Percentiles rank a stretch among this genome's conserved stretches.
phyloP scores from a whole-genome alignment of 257 asterid genomes.

The Fraxinus pennsylvanica region DNA sequence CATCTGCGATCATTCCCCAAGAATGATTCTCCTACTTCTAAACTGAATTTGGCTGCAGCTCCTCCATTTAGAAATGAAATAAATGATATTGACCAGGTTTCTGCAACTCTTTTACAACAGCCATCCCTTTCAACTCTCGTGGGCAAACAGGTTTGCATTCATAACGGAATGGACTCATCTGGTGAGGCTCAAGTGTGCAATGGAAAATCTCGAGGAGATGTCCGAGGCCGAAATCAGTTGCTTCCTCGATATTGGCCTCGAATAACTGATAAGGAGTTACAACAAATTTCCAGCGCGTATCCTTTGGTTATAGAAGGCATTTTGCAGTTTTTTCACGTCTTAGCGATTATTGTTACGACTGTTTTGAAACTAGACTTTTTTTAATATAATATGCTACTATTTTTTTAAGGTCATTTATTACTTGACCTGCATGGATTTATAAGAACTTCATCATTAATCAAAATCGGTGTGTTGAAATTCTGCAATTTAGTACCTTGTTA shows the following conservation, averaged over 20 bases:
- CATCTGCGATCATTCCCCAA: conserved; percentile 36
- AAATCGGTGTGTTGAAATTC: conserved; percentile 20
- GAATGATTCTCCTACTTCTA: conserved; percentile 47
- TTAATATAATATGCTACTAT: conserved; percentile 6
- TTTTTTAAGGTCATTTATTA: conserved; percentile 7
- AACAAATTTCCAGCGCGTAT: conserved; percentile 72
- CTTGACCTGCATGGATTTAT: conserved; percentile 21
- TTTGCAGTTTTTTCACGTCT: conserved; percentile 22
- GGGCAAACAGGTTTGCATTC: conserved; percentile 50
- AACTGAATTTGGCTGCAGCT: conserved; percentile 34
- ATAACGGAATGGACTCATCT: conserved; percentile 44
- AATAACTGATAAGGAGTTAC: conserved; percentile 66
- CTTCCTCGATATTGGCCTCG: conserved; percentile 75
- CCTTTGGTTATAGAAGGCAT: conserved; percentile 39
- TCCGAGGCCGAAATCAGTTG: conserved; percentile 59
- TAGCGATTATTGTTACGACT: conserved; percentile 18
- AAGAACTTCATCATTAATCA: conserved; percentile 20
- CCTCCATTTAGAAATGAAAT: conserved; percentile 50
- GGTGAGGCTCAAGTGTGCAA: conserved; percentile 48
- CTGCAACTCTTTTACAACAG: conserved; percentile 37
- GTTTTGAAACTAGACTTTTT: not conserved
- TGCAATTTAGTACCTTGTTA: conserved; percentile 26
- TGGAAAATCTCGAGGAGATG: conserved; percentile 55
- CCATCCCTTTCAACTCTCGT: conserved; percentile 31
- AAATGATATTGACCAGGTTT: conserved; percentile 40